A percentile compares a stretch with the other conserved stretches of the same genome.
Conservation (phyloP, 2,329 filamentous ascomycete species). For the Lachnellula occidentalis region DNA sequence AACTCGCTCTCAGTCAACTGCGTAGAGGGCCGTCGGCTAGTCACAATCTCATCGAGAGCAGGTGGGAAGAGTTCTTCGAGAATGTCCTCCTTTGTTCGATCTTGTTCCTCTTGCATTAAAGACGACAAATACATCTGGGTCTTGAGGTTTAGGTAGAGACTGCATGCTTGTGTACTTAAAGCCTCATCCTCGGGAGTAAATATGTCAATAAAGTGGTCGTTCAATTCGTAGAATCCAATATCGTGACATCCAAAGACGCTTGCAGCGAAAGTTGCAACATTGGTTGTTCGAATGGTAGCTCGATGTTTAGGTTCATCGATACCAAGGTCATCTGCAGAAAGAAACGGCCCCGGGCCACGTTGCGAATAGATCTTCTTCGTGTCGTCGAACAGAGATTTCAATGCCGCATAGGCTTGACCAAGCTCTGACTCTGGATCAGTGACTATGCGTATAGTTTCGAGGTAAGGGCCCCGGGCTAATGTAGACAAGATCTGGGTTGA, state of each 20-base stretch:
- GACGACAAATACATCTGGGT: constrained; percentile 62
- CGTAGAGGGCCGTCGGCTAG: constrained; percentile 48
- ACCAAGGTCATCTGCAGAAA: constrained; percentile 47
- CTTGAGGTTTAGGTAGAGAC: constrained; percentile 58
- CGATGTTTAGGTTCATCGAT: constrained; percentile 47
- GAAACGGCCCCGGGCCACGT: constrained; percentile 38
- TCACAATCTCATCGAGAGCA: constrained; percentile 48
- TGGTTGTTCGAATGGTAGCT: constrained; percentile 57
- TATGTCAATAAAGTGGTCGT: constrained; percentile 57
- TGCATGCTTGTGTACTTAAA: constrained; percentile 53
- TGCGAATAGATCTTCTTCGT: constrained; percentile 57
- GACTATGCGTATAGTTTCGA: constrained; percentile 52
- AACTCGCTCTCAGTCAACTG: constrained; percentile 52
- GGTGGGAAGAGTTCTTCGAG: constrained; percentile 55
- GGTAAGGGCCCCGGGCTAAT: constrained; percentile 49
- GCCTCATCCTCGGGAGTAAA: constrained; percentile 55
- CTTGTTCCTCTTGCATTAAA: constrained; percentile 47
- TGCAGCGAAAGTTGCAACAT: constrained; percentile 59
- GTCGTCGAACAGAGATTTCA: constrained; percentile 58
- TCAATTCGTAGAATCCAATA: constrained; percentile 58
- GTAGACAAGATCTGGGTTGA: constrained; percentile 54
- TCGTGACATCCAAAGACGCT: constrained; percentile 59
- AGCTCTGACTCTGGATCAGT: constrained; percentile 48
- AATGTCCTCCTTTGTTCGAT: constrained; percentile 46
- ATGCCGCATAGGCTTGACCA: constrained; percentile 55